A percentile compares a stretch with the other conserved stretches of the same genome.
These are phyloP conservation scores for Aspergillus sp. DNA, from an alignment of 2,329 filamentous ascomycete genomes.

Conservation along the genomic window DNA sequence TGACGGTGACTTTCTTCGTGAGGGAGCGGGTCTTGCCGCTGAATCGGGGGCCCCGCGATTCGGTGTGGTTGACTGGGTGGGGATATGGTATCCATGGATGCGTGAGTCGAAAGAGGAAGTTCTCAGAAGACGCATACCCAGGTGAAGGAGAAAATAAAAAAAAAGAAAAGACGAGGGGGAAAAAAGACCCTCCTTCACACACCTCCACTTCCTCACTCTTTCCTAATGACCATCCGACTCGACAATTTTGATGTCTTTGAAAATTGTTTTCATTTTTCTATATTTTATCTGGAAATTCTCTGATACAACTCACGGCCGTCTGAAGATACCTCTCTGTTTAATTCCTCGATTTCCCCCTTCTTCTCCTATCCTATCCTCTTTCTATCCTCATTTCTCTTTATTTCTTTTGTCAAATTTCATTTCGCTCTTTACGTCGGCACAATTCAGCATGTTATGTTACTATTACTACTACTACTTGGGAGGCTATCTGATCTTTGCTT, in stretches of 20 bases:
- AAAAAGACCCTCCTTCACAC: too few species aligned
- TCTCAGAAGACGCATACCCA: slow-evolving; percentile 17
- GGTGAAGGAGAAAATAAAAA: slow-evolving; percentile 2
- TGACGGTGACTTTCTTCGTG: slow-evolving; percentile 42
- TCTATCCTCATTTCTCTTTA: slow-evolving; percentile 11
- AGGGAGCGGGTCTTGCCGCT: slow-evolving; percentile 26
- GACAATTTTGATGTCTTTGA: neutral
- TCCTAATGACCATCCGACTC: neutral
- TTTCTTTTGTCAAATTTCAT: neutral
- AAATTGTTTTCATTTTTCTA: neutral
- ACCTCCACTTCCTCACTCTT: neutral
- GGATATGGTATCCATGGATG: slow-evolving; percentile 49
- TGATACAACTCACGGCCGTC: slow-evolving; percentile 11
- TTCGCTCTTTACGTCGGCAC: neutral
- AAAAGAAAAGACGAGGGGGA: too few species aligned
- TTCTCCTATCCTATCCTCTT: slow-evolving; percentile 17
- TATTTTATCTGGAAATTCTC: neutral
- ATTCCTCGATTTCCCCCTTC: slow-evolving; percentile 5
- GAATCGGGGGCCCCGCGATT: slow-evolving; percentile 36
- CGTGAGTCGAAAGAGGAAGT: slow-evolving; percentile 33
- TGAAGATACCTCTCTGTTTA: slow-evolving; percentile 22
- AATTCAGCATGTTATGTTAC: slow-evolving; percentile 5
- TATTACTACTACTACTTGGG: slow-evolving; percentile 1
- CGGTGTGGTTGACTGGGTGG: slow-evolving; percentile 44
- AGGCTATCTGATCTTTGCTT: slow-evolving; percentile 7